Evolutionary conservation across 805 yeast genomes (phyloP), one percentile per base, ranked within the genome.

Genomic region (Wickerhamiella bombiphila): DNA sequence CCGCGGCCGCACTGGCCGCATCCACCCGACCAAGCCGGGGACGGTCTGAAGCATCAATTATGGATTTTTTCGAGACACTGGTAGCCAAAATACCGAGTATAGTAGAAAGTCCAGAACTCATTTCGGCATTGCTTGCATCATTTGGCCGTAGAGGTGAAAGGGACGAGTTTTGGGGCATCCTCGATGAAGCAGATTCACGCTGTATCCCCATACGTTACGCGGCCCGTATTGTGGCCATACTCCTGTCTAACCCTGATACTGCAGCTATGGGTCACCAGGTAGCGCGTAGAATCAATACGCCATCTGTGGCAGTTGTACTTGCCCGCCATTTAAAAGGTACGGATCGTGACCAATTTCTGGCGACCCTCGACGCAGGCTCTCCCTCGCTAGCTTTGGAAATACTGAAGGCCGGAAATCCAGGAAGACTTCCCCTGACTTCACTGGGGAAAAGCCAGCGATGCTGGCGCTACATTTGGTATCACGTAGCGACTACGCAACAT

Each of bases 401-500:
- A 11, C 34, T 42, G 7, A 34, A 35, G 9, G 29, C 33, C 15
- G 34, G 34, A 4, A 16, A 30, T 14, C 35, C 31, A 2, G 15
- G n/a, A 6, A 19, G 16, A 3, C 16, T 14, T 2, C 29, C 26
- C 1, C 7, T 37, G n/a, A 18, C 22, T 3, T 14, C 20, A 7
- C 35, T 42, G 7, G 45, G 45, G 7, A 14, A 39, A 1, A 33
- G 39, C 29, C 40, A 44, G n/a, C n/a, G 19, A 17, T 34, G 38
- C 29, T 44, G 47, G 46, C 30, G 34, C 24, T 29, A 29, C 7
- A 17, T 45, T n/a, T 44, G 48, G 48, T n/a, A n/a, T n/a, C 25
- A 28, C 22, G 13, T 15, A 8, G 33, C 16, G 22, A 13, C 18
- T 22, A 6, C 22, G 6, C 13, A n/a, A 7, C 13, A n/a, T 15